phyloP scores from a whole-genome alignment of 805 yeast species.

The Cyberlindnera nakhonratchasimensis region DNA sequence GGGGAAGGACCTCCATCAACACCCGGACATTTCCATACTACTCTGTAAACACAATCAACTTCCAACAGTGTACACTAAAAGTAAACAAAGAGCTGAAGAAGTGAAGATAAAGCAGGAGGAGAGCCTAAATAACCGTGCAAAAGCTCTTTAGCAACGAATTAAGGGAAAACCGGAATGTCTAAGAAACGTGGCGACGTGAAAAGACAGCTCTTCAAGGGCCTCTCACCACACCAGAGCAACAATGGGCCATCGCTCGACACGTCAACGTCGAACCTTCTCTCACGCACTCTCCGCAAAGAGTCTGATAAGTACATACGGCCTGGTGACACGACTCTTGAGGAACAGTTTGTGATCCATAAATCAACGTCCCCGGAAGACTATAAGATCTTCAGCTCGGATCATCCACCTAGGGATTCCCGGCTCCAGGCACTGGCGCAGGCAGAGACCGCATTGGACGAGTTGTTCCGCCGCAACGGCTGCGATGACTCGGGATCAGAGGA shows the following conservation, averaged over 20 bases:
- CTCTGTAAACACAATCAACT: no score
- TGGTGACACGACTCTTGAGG: slow-evolving; percentile 6
- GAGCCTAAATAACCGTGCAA: no score
- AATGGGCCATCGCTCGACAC: slow-evolving; percentile 17
- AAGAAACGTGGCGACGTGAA: no score
- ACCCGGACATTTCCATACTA: no score
- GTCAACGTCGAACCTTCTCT: slow-evolving; percentile 23
- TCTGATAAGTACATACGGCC: slow-evolving; percentile 23
- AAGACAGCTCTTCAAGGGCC: slow-evolving; percentile 26
- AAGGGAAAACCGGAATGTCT: no score
- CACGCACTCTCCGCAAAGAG: slow-evolving; percentile 27
- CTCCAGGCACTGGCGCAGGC: slow-evolving; percentile 24
- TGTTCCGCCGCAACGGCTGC: slow-evolving; percentile 19
- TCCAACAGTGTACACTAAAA: no score
- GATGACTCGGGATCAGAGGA: slow-evolving; percentile 29
- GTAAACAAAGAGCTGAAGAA: no score
- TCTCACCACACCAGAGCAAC: slow-evolving; percentile 10
- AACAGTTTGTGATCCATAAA: slow-evolving; percentile 27
- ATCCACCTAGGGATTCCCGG: slow-evolving; percentile 26
- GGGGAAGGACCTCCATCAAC: no score
- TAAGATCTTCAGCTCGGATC: slow-evolving; percentile 21
- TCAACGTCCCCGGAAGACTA: slow-evolving; percentile 27
- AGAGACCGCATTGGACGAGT: slow-evolving; percentile 26
- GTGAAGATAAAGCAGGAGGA: no score
- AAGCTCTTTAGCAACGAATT: no score